Percentiles rank a stretch among this genome's conserved stretches.
These are phyloP conservation scores for Nicotiana tomentosiformis DNA, from an alignment of 257 asterid genomes.

Conservation along the genomic window DNA sequence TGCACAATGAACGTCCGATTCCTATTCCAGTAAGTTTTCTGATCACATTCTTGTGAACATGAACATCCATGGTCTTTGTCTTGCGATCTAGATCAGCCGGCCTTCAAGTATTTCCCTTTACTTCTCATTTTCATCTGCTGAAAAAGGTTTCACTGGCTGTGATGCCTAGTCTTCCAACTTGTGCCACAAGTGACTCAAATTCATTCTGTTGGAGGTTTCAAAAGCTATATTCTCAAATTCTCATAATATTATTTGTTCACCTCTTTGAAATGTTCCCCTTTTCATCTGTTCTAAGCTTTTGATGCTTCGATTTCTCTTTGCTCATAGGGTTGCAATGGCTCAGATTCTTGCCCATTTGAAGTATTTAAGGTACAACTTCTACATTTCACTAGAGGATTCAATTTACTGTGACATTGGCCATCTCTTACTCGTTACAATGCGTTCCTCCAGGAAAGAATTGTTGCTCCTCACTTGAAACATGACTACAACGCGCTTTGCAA, in stretches of 20 bases:
- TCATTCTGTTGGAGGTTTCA: neutral
- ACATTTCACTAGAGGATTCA: neutral
- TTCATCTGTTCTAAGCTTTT: neutral
- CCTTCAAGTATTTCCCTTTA: neutral
- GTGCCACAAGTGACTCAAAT: neutral
- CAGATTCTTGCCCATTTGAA: slow-evolving; percentile 78
- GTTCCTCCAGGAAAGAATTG: slow-evolving; percentile 62
- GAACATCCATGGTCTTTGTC: neutral
- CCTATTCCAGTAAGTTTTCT: slow-evolving; percentile 60
- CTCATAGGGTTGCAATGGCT: slow-evolving; percentile 65
- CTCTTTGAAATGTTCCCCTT: too few relatives aligned
- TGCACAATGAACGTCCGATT: slow-evolving; percentile 79
- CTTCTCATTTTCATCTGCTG: neutral
- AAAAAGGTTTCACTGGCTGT: neutral
- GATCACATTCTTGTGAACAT: neutral
- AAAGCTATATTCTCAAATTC: neutral
- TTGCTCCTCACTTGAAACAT: slow-evolving; percentile 80
- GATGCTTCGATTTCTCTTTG: neutral
- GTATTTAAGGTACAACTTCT: slow-evolving; percentile 63
- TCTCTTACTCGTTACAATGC: neutral
- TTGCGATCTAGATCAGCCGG: neutral
- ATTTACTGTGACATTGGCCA: neutral
- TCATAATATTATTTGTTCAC: neutral
- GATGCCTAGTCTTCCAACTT: neutral
- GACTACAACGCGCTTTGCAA: slow-evolving; percentile 58